Evolutionary conservation across 345 rosid species (phyloP).

Genomic region (Acer negundo): DNA sequence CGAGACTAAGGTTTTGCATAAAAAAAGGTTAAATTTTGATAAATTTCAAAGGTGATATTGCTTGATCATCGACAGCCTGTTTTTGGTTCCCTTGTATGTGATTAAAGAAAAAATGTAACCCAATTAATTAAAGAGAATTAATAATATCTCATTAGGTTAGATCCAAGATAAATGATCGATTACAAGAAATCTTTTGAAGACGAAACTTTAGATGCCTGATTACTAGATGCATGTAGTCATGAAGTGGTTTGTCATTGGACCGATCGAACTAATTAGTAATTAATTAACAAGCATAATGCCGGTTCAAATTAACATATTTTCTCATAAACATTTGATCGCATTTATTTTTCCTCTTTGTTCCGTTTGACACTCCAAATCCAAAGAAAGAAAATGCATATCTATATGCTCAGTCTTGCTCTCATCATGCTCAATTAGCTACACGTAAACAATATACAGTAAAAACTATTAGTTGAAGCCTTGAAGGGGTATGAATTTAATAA

Average conservation of each 20-base stretch:
- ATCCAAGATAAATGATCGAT: too few species aligned
- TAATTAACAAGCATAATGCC: neutral
- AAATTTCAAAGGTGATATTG: neutral
- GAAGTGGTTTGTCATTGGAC: neutral
- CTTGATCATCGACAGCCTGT: neutral
- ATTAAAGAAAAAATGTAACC: neutral
- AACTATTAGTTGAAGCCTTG: too few species aligned
- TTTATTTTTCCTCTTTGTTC: neutral
- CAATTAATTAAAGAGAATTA: neutral
- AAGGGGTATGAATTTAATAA: too few species aligned
- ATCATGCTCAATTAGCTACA: too few species aligned
- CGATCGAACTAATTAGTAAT: neutral
- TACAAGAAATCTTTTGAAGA: too few species aligned
- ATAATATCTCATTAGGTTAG: too few species aligned
- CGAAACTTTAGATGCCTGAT: too few species aligned
- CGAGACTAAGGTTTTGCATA: too few species aligned
- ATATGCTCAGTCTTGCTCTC: too few species aligned
- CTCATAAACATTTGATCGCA: neutral
- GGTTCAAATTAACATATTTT: neutral
- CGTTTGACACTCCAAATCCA: neutral
- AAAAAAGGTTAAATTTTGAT: neutral
- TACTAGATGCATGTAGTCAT: too few species aligned
- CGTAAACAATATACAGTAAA: too few species aligned
- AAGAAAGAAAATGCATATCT: too few species aligned
- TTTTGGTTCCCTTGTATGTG: neutral